phyloP scores from a whole-genome alignment of 129 eudicot genomes.

The Sambucus nigra region DNA sequence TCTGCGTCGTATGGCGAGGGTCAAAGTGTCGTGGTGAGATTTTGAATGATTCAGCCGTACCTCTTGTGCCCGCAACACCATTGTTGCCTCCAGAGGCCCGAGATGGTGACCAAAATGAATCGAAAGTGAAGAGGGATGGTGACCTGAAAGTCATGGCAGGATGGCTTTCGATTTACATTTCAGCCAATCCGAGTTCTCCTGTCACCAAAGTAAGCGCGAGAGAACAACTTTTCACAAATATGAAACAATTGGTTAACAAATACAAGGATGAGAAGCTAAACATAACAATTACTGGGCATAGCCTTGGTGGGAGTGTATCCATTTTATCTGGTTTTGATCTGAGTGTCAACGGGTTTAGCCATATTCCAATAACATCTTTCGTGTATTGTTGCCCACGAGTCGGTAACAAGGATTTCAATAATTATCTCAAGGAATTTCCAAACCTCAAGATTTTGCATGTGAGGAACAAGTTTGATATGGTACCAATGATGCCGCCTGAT shows the following conservation, averaged over 20 bases:
- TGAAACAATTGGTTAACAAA: slow-evolving; percentile 28
- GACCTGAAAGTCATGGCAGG: too few relatives aligned
- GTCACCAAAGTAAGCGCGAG: slow-evolving; percentile 74
- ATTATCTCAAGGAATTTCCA: slow-evolving; percentile 27
- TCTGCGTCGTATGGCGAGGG: slow-evolving; percentile 72
- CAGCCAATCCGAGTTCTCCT: slow-evolving; percentile 52
- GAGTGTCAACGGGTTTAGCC: slow-evolving; percentile 52
- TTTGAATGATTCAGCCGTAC: too few relatives aligned
- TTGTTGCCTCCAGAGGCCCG: slow-evolving; percentile 26
- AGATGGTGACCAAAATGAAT: slow-evolving; percentile 23
- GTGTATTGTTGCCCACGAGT: slow-evolving; percentile 80
- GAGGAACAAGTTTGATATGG: slow-evolving; percentile 58
- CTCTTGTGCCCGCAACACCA: slow-evolving; percentile 35
- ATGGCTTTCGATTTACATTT: slow-evolving; percentile 65
- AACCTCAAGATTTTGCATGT: slow-evolving; percentile 68
- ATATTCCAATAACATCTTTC: slow-evolving; percentile 56
- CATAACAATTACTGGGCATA: slow-evolving; percentile 63
- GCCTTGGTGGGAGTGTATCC: slow-evolving; percentile 70
- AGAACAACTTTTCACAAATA: slow-evolving; percentile 38
- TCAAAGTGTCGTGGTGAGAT: too few relatives aligned
- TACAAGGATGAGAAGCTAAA: slow-evolving; percentile 49
- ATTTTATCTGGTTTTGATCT: slow-evolving; percentile 63
- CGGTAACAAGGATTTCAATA: slow-evolving; percentile 61
- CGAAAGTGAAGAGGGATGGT: too few relatives aligned
- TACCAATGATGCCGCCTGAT: slow-evolving; percentile 58